phyloP scores from a whole-genome alignment of 2,329 filamentous ascomycete genomes.

The Pseudogymnoascus sp. region DNA sequence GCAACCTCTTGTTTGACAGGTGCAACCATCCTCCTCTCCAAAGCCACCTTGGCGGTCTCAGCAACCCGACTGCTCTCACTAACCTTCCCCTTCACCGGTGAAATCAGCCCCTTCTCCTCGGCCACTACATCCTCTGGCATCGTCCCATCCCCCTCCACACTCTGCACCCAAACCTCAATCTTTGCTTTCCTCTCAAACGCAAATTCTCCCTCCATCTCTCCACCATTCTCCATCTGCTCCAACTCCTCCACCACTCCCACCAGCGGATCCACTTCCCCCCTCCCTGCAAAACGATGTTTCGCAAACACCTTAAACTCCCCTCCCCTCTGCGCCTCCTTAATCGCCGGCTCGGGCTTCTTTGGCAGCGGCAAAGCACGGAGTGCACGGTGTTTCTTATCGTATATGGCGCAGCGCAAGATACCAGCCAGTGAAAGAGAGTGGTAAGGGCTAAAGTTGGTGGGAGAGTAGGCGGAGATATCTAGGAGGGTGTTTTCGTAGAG shows the following conservation, averaged over 20 bases:
- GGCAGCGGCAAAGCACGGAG: conserved; percentile 8
- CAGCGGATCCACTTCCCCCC: neutral
- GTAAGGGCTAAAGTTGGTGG: conserved; percentile 2
- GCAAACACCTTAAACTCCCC: neutral
- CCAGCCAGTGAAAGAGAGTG: conserved; percentile 12
- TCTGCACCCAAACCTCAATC: neutral
- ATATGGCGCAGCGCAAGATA: conserved; percentile 17
- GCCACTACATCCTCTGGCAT: neutral
- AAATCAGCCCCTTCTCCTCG: neutral
- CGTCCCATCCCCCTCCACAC: neutral
- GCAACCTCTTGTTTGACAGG: too few species aligned
- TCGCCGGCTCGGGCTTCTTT: conserved; percentile 11
- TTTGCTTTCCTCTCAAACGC: neutral
- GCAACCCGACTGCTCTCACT: neutral
- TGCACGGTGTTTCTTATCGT: neutral
- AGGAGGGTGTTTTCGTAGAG: conserved; percentile 23
- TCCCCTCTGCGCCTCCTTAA: neutral
- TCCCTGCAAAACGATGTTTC: neutral
- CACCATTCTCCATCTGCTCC: neutral
- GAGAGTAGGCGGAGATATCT: conserved; percentile 9
- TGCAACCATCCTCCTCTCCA: too few species aligned
- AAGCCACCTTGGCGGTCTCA: too few species aligned
- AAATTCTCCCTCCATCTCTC: neutral
- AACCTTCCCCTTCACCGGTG: neutral
- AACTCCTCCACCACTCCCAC: neutral